A percentile compares a stretch with the other conserved stretches of the same genome.
phyloP scores from a whole-genome alignment of 2,329 filamentous ascomycete species.

The Macroventuria anomochaeta region DNA sequence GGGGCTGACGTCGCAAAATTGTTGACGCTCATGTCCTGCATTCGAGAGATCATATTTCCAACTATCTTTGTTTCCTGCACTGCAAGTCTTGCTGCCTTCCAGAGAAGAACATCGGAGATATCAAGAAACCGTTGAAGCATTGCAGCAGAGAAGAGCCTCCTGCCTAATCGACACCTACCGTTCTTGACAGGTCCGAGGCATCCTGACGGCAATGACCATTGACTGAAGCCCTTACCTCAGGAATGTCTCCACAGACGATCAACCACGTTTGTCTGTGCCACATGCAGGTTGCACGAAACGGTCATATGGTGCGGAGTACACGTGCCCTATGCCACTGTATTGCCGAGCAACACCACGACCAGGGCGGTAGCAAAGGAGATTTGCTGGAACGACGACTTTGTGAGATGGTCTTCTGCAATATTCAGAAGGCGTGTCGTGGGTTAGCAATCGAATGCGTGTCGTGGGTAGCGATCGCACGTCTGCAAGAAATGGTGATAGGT shows the following conservation, averaged over 20 bases:
- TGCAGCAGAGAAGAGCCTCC: too few relatives aligned
- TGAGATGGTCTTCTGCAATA: too few relatives aligned
- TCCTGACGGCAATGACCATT: neutral
- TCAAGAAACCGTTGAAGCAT: too few relatives aligned
- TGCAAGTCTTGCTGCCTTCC: too few relatives aligned
- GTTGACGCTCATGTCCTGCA: too few relatives aligned
- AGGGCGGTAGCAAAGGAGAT: too few relatives aligned
- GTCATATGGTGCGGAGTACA: neutral
- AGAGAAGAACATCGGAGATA: too few relatives aligned
- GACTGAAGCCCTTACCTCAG: neutral
- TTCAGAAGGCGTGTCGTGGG: neutral
- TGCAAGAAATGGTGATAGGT: neutral
- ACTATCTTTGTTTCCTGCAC: too few relatives aligned
- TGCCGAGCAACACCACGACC: neutral
- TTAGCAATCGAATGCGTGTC: neutral
- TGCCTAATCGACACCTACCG: neutral
- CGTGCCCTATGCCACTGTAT: neutral
- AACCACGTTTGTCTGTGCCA: constrained; percentile 3
- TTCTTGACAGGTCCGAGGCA: neutral
- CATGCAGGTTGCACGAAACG: constrained; percentile 2
- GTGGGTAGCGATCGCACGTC: neutral
- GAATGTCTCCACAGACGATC: neutral
- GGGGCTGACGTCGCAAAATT: too few relatives aligned
- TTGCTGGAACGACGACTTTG: too few relatives aligned
- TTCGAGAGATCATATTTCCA: too few relatives aligned